phyloP scores from a whole-genome alignment of 176 grass and related monocot species.

The Puccinellia tenuiflora region DNA sequence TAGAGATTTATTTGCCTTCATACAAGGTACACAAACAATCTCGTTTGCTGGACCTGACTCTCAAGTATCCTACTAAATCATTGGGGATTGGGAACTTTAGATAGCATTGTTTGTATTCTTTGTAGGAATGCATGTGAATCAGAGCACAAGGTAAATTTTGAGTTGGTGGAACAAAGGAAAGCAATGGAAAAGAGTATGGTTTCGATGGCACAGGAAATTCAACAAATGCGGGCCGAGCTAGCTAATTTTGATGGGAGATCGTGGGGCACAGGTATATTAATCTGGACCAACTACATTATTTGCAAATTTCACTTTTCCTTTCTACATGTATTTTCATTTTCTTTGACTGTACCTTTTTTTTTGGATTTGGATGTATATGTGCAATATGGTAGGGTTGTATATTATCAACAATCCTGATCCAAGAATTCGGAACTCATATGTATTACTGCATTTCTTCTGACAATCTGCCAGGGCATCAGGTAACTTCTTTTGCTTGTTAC shows the following conservation, averaged over 20 bases:
- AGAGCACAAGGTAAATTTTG: conserved; percentile 57
- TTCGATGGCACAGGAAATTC: conserved; percentile 62
- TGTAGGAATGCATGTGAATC: conserved; percentile 42
- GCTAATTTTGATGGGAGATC: conserved; percentile 44
- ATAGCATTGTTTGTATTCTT: conserved; percentile 18
- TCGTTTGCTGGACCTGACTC: conserved; percentile 20
- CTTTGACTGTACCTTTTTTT: neutral
- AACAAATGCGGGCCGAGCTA: conserved; percentile 52
- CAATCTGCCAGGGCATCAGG: neutral
- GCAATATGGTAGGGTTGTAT: neutral
- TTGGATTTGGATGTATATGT: neutral
- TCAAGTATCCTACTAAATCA: neutral
- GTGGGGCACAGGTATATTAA: conserved; percentile 34
- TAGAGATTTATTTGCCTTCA: too few species aligned
- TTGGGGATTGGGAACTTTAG: neutral
- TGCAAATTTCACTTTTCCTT: neutral
- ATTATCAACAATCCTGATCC: neutral
- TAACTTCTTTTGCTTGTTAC: neutral
- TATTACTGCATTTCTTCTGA: neutral
- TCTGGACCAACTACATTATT: neutral
- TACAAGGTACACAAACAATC: conserved; percentile 34
- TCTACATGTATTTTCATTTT: neutral
- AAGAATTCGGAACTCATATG: neutral
- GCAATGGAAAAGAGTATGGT: conserved; percentile 69
- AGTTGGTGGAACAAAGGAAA: conserved; percentile 74